Conservation (phyloP, 2,329 filamentous ascomycete genomes). For the Rhexocercosporidium sp. region DNA sequence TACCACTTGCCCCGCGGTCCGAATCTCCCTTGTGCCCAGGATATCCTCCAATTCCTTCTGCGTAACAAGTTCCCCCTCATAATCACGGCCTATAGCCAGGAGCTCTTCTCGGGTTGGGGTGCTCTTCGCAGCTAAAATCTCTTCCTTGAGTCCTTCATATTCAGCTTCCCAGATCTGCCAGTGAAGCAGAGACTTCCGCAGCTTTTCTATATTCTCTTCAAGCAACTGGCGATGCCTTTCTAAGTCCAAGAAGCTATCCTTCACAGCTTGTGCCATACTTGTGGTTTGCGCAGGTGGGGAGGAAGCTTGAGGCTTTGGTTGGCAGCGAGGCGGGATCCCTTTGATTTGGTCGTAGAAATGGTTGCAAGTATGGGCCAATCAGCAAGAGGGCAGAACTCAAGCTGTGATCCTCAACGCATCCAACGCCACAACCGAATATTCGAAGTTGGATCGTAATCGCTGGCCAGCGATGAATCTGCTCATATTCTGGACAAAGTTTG, state of each 20-base stretch:
- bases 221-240: constrained; percentile 78
- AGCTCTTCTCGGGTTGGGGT: constrained; percentile 53
- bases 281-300: neutral
- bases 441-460: neutral
- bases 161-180: constrained; percentile 93
- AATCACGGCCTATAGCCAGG: constrained; percentile 56
- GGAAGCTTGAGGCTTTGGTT: neutral
- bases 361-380: neutral
- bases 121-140: constrained; percentile 59
- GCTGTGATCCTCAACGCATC: neutral
- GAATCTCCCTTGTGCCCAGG: constrained; percentile 47
- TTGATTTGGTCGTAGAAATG: neutral
- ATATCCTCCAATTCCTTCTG: constrained; percentile 60
- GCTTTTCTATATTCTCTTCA: constrained; percentile 74
- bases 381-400: neutral
- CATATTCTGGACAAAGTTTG: neutral
- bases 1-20: constrained; percentile 66
- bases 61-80: constrained; percentile 66
- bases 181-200: constrained; percentile 78
- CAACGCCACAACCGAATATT: neutral
- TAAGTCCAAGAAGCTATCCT: constrained; percentile 62
- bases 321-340: neutral
- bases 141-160: constrained; percentile 87
- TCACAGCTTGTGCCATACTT: constrained; percentile 38
- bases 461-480: neutral